A percentile compares a stretch with the other conserved stretches of the same genome.
phyloP scores from a whole-genome alignment of 2,329 filamentous ascomycete species.

The Grosmannia huntii region DNA sequence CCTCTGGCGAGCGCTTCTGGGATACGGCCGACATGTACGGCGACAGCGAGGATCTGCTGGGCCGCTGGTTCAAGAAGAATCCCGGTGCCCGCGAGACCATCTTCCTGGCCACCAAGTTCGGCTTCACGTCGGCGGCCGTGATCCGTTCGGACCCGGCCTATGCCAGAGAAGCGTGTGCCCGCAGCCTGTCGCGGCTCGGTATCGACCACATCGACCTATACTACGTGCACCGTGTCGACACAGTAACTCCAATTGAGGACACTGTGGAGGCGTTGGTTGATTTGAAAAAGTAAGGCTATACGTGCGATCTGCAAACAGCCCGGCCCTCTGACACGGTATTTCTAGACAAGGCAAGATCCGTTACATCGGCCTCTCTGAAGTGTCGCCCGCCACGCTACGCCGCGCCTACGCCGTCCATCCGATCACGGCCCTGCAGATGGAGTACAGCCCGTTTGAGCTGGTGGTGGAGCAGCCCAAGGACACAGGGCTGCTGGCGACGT shows the following conservation, averaged over 20 bases:
- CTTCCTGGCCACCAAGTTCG: conserved; percentile 24
- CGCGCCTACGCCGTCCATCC: conserved; percentile 37
- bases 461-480: conserved; percentile 41
- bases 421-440: conserved; percentile 38
- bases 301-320: too few relatives aligned
- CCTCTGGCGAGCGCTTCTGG: conserved; percentile 24
- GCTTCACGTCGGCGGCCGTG: conserved; percentile 6
- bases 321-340: too few relatives aligned
- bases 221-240: conserved; percentile 36
- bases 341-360: conserved; percentile 37
- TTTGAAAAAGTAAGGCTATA: conserved; percentile 20
- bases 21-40: conserved; percentile 30
- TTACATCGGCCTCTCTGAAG: conserved; percentile 42
- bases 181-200: conserved; percentile 31
- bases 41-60: conserved; percentile 29
- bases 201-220: conserved; percentile 41
- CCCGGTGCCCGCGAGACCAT: conserved; percentile 25
- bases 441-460: conserved; percentile 40
- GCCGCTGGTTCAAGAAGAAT: conserved; percentile 29
- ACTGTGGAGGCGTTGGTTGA: conserved; percentile 34
- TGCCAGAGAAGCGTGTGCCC: conserved; percentile 15
- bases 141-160: conserved; percentile 21
- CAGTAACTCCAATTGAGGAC: conserved; percentile 29
- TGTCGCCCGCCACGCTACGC: conserved; percentile 34
- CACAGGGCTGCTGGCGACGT: conserved; percentile 26